Base-by-base conservation (phyloP, 257 asterid species). In the Solanum sejunctum region DNA sequence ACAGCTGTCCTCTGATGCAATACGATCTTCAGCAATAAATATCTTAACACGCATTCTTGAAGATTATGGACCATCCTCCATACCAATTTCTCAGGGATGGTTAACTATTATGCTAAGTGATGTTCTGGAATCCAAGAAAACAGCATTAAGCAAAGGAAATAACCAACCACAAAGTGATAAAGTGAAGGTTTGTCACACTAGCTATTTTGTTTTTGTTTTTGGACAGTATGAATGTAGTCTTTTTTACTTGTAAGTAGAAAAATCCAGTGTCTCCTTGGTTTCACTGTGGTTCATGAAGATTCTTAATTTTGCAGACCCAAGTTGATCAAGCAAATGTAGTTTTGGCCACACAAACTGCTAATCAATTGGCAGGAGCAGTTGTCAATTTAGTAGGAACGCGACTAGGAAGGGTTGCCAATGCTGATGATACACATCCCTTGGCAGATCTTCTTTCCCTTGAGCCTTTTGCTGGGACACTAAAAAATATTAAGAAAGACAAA, bases 51-150 rank as follows among this genome's bases (percentile, higher is more conserved):
- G 85, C 87, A 89, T 97, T 89, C 98, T 97, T 87, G 98, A 97
- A 88, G 99, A 95, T 89, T 97, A 93, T 88, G 99, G 99, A 81
- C 98, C 98, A 81, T 95, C 98, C 49, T 90, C 98, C 54, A 57
- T 97, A 69, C 94, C 97, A 39, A 95, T 95, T 84, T 95, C 99
- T 89, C 99, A 97, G 90, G 99, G 96, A 88, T 97, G 99, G 99
- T 89, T 97, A 87, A 92, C 96, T 84, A 81, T 97, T 83, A 89
- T 95, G 89, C 89, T 97, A 60, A 88, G 91, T 21, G 97, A 97
- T 86, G 84, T 92, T 85, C 90, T 97, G 81, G 91, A 86, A 88
- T 89, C 88, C 90, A 93, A 90, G 90, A 97, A 94, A 85, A 88
- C 87, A 56, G 84, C 91, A 63, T 89, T 92, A 88, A 41, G 87